phyloP scores from a whole-genome alignment of 176 grass and related monocot genomes.

The Avena sativa region DNA sequence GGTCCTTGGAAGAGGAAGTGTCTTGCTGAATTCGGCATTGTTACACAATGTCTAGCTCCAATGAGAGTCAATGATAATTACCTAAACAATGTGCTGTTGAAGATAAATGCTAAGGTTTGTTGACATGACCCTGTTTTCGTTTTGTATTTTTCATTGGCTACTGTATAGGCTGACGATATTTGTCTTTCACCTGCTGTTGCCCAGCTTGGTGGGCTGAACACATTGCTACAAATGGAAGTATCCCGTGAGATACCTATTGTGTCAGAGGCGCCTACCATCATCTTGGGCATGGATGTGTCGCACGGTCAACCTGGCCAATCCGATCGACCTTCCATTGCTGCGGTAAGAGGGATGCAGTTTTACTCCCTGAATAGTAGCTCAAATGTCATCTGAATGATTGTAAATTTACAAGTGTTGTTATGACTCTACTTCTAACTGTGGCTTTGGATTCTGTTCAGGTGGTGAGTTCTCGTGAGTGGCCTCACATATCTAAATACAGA shows the following conservation, averaged over 20 bases:
- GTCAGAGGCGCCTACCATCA: constrained; percentile 69
- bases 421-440: background rate
- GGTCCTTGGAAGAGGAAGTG: constrained; percentile 97
- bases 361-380: background rate
- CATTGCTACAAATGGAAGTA: constrained; percentile 67
- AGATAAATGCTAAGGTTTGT: constrained; percentile 95
- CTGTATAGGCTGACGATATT: background rate
- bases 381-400: constrained; percentile 20
- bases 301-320: constrained; percentile 79
- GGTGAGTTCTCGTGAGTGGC: constrained; percentile 86
- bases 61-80: constrained; percentile 83
- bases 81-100: constrained; percentile 78
- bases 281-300: constrained; percentile 91
- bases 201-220: constrained; percentile 91
- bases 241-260: constrained; percentile 60
- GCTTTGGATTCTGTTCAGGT: constrained; percentile 57
- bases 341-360: constrained; percentile 47
- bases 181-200: background rate
- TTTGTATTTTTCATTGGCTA: constrained; percentile 27
- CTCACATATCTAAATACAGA: constrained; percentile 84
- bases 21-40: constrained; percentile 88
- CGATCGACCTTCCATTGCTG: constrained; percentile 85
- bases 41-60: constrained; percentile 86
- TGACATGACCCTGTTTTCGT: background rate
- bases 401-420: background rate